Conservation (phyloP, 139 green algal genomes). For the Ulvella scutata region DNA sequence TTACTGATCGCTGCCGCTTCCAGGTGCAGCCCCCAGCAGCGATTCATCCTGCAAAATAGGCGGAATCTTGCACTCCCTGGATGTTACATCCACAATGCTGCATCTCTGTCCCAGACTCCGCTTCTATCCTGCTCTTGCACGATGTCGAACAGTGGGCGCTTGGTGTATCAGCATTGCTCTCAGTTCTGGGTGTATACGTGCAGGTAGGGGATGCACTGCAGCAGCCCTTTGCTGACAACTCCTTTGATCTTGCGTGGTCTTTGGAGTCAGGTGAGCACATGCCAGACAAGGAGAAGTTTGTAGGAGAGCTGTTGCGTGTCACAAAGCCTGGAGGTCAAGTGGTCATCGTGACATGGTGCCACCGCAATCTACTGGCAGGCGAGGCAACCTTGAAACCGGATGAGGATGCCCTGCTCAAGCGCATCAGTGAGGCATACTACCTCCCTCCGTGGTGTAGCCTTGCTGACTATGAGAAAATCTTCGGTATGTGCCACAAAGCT, state of each 20-base stretch:
- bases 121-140: not conserved
- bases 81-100: not conserved
- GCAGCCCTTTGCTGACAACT: slow-evolving; percentile 56
- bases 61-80: not conserved
- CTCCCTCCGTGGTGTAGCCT: slow-evolving; percentile 87
- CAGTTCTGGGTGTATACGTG: slow-evolving; percentile 13
- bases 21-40: not conserved
- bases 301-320: slow-evolving; percentile 81
- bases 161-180: not conserved
- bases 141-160: not conserved
- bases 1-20: not conserved
- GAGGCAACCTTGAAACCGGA: slow-evolving; percentile 8
- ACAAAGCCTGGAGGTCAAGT: slow-evolving; percentile 61
- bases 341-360: slow-evolving; percentile 85
- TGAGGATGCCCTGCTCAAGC: slow-evolving; percentile 56
- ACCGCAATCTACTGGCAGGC: slow-evolving; percentile 29
- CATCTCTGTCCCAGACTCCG: not conserved
- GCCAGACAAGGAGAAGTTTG: slow-evolving; percentile 76
- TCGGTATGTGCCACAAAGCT: slow-evolving; percentile 15
- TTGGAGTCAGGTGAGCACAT: slow-evolving; percentile 92
- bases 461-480: slow-evolving; percentile 70
- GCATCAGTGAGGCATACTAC: slow-evolving; percentile 95
- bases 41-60: not conserved
- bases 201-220: slow-evolving; percentile 69
- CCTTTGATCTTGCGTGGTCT: slow-evolving; percentile 76